A percentile compares a stretch with the other conserved stretches of the same genome.
phyloP scores from a whole-genome alignment of 257 asterid species.

The Henckelia pumila region DNA sequence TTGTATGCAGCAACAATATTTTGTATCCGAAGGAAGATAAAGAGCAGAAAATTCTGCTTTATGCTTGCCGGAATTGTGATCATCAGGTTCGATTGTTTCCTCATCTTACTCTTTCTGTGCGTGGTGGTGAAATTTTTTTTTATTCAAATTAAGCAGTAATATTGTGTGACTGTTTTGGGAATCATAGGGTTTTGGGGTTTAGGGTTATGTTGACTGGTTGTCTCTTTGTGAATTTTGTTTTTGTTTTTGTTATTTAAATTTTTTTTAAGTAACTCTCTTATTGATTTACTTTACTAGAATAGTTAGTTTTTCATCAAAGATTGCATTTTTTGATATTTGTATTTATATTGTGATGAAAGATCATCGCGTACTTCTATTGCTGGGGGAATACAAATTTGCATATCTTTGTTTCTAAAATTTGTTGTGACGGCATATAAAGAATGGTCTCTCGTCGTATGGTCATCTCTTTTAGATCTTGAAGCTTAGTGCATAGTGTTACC shows the following conservation, averaged over 20 bases:
- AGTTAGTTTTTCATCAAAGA: not conserved
- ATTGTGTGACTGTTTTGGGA: not conserved
- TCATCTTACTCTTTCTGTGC: not conserved
- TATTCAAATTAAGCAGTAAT: not conserved
- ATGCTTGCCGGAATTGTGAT: slow-evolving; percentile 88
- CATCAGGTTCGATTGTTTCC: slow-evolving; percentile 54
- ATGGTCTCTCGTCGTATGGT: not conserved
- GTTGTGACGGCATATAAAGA: not conserved
- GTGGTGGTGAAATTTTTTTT: not conserved
- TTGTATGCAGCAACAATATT: slow-evolving; percentile 59
- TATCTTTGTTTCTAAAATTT: not conserved
- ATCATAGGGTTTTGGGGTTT: not conserved
- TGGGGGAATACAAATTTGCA: not conserved
- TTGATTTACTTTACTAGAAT: not conserved
- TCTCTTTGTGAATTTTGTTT: not conserved
- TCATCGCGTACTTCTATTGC: not conserved
- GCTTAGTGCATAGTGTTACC: not conserved
- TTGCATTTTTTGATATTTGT: too few relatives aligned
- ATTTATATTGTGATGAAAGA: too few relatives aligned
- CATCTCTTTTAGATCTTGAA: not conserved
- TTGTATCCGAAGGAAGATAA: slow-evolving; percentile 81
- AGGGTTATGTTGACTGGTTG: slow-evolving; percentile 17
- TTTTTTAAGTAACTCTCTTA: not conserved
- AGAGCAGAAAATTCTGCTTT: slow-evolving; percentile 77
- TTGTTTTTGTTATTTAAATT: too few relatives aligned